Conservation (phyloP, 2,329 filamentous ascomycete species). For the Myriosclerotinia duriaeana region DNA sequence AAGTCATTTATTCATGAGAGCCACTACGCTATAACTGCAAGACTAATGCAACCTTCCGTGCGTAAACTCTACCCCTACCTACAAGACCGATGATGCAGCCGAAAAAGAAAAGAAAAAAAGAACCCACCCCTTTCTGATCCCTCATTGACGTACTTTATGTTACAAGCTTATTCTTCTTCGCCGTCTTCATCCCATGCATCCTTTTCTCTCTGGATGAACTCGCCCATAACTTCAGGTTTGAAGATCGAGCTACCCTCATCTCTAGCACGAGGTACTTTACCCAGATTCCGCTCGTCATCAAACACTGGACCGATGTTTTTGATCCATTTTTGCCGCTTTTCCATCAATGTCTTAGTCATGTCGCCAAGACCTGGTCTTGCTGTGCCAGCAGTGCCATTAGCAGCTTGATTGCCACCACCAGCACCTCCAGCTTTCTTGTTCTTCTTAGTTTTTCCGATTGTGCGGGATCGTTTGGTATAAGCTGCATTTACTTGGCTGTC, state of each 20-base stretch:
- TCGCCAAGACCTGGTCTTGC: slow-evolving; percentile 84
- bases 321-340: slow-evolving; percentile 84
- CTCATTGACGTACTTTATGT: slow-evolving; percentile 4
- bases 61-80: background rate
- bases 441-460: slow-evolving; percentile 91
- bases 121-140: background rate
- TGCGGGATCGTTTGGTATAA: slow-evolving; percentile 92
- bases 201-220: slow-evolving; percentile 75
- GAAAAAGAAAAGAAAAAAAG: background rate
- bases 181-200: slow-evolving; percentile 71
- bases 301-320: slow-evolving; percentile 90
- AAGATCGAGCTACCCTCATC: slow-evolving; percentile 73
- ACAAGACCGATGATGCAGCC: background rate
- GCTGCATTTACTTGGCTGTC: slow-evolving; percentile 93
- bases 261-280: slow-evolving; percentile 60
- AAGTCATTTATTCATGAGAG: background rate
- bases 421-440: slow-evolving; percentile 76
- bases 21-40: slow-evolving; percentile 10
- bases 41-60: slow-evolving; percentile 7
- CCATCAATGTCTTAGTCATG: slow-evolving; percentile 87
- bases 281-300: slow-evolving; percentile 60
- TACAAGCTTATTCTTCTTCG: slow-evolving; percentile 38
- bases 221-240: slow-evolving; percentile 68
- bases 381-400: slow-evolving; percentile 57
- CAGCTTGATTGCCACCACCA: slow-evolving; percentile 65